These are phyloP conservation scores for Teratosphaeria destructans DNA, from an alignment of 2,329 filamentous ascomycete genomes.

Conservation along the genomic window DNA sequence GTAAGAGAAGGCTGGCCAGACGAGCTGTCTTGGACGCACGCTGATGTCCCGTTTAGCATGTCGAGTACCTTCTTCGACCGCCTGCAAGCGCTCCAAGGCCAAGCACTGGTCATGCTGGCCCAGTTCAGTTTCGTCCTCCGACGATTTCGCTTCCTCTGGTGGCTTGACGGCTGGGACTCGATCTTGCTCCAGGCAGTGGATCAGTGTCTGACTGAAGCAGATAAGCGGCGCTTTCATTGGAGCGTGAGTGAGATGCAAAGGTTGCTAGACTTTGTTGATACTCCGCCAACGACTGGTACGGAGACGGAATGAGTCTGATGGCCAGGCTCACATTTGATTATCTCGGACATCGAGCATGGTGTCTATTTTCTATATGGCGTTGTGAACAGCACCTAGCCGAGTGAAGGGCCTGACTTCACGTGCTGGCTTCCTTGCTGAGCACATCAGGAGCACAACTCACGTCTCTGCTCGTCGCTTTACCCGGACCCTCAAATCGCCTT, in stretches of 20 bases:
- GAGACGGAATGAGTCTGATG: background rate
- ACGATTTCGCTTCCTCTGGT: slow-evolving; percentile 13
- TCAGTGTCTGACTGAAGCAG: slow-evolving; percentile 2
- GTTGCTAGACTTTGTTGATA: background rate
- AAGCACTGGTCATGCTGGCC: slow-evolving; percentile 13
- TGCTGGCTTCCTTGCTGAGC: background rate
- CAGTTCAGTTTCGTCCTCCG: slow-evolving; percentile 12
- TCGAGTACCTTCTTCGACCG: slow-evolving; percentile 14
- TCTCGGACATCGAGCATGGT: too few relatives aligned
- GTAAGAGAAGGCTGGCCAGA: background rate
- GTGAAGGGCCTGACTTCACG: background rate
- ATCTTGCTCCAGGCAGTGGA: slow-evolving; percentile 13
- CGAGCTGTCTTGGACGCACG: background rate
- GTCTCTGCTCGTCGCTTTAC: background rate
- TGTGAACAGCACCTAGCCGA: background rate
- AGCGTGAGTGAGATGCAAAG: background rate
- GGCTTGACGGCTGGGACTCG: slow-evolving; percentile 14
- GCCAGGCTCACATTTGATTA: background rate
- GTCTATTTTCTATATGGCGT: too few relatives aligned
- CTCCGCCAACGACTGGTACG: background rate
- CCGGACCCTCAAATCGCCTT: slow-evolving; percentile 6
- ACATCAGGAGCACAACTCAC: too few relatives aligned
- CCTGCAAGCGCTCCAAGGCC: slow-evolving; percentile 9
- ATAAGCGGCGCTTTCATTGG: slow-evolving; percentile 3
- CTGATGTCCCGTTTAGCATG: background rate